Base-by-base conservation (phyloP, 768 basidiomycete species). In the Lactarius indigo region DNA sequence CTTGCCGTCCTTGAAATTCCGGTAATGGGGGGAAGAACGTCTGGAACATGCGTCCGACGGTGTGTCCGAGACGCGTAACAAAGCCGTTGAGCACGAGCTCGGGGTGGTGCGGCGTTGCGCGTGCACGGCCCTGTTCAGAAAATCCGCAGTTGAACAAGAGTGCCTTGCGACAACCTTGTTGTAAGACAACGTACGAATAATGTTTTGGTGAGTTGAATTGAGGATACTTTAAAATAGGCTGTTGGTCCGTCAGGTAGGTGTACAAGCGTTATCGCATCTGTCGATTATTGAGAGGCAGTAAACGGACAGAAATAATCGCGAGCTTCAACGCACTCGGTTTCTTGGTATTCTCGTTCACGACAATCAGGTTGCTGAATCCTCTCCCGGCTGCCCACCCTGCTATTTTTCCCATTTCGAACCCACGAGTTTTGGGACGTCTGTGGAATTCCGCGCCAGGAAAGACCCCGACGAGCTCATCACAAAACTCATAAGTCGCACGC, bases 21-120 rank as follows among this genome's bases (percentile, higher is more conserved):
- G 95, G 94, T 69, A 96, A 80, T 8, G 92, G 94, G 20, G 97
- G 97, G 79, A 98, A 98, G 26, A 95, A 84, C 1, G 95, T 95
- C 72, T 97, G 96, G 78, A 98, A 96, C 83, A 99, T 90, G 30
- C 94, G 85, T 18, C 97, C 97, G 59, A 98, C 87, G 18, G 89
- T 87, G 74, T 97, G 92, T 50, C 97, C 97, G 23, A 99, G 87
- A 17, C 92, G 86, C 0, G 97, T 98, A 1, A 92, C 90, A 74
- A 99, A 98, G 70, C 89, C 89, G 76, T 98, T 98, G 37, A 99
- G 82, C 62, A 98, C 91, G 47, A 98, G 87, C 76, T 99, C 97
- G 50, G 97, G 97, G 72, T 91, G 83, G 75, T 99, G 97, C 3
- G 93, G 85, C 4, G 96, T 96, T 33, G 96, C 87, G 69, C 91